A percentile compares a stretch with the other conserved stretches of the same genome.
Conservation (phyloP, 2,329 filamentous ascomycete genomes). For the Hypocreales sp. region DNA sequence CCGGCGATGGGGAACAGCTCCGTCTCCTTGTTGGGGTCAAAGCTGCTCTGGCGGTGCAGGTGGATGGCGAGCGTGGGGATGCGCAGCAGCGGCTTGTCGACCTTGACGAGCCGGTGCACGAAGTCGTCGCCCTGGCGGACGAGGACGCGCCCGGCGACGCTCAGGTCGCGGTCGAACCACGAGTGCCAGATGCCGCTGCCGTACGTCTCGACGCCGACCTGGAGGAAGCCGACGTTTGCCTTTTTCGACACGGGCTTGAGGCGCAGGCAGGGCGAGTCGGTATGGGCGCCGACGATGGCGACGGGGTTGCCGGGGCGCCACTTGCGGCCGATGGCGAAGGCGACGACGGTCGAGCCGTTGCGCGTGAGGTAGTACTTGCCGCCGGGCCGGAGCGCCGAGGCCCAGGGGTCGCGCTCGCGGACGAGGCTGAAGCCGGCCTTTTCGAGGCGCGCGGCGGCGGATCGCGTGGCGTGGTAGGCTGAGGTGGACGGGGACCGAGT, state of each 20-base stretch:
- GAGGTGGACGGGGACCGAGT: slow-evolving; percentile 5
- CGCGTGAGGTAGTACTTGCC: slow-evolving; percentile 95
- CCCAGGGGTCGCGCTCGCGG: slow-evolving; percentile 84
- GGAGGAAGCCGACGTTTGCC: slow-evolving; percentile 70
- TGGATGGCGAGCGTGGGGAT: slow-evolving; percentile 93
- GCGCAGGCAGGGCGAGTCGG: slow-evolving; percentile 81
- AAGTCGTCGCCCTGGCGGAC: slow-evolving; percentile 59
- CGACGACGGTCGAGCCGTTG: slow-evolving; percentile 82
- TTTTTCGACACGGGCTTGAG: slow-evolving; percentile 93
- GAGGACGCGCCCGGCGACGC: slow-evolving; percentile 78
- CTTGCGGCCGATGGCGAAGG: slow-evolving; percentile 78
- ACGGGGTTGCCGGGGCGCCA: slow-evolving; percentile 89
- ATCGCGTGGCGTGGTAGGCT: slow-evolving; percentile 91
- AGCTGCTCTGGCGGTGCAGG: slow-evolving; percentile 70
- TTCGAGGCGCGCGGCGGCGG: slow-evolving; percentile 58
- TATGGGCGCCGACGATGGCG: slow-evolving; percentile 89
- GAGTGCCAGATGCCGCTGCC: slow-evolving; percentile 96
- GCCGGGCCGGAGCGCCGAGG: slow-evolving; percentile 60
- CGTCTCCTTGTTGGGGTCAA: slow-evolving; percentile 92
- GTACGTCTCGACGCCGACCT: slow-evolving; percentile 93
- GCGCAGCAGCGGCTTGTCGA: slow-evolving; percentile 77
- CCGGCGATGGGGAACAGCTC: slow-evolving; percentile 91
- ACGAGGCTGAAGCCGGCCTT: slow-evolving; percentile 78
- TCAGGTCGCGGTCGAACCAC: slow-evolving; percentile 93
- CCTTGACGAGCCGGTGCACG: slow-evolving; percentile 72